These are phyloP conservation scores for Penicillium decumbens DNA, from an alignment of 2,329 filamentous ascomycete genomes.

Conservation along the genomic window DNA sequence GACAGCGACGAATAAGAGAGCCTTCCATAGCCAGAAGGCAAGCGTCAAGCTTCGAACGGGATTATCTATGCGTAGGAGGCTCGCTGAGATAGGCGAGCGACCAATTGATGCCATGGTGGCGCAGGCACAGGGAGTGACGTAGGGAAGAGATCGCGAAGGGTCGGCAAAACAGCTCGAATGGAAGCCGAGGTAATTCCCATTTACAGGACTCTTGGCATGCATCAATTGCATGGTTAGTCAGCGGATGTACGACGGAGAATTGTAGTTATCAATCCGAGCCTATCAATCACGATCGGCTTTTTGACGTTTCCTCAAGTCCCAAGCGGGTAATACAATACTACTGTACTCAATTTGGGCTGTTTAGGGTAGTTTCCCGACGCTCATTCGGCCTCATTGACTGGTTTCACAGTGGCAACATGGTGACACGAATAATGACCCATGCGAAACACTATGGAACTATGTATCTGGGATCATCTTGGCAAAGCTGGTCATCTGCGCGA, in stretches of 20 bases:
- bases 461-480: background rate
- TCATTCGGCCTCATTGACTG: background rate
- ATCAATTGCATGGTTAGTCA: conserved; percentile 13
- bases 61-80: conserved; percentile 25
- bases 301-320: background rate
- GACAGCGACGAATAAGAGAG: conserved; percentile 48
- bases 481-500: conserved; percentile 1
- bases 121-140: background rate
- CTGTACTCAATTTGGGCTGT: background rate
- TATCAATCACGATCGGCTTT: background rate
- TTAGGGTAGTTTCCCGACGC: background rate
- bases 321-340: background rate
- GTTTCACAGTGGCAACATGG: background rate
- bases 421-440: background rate
- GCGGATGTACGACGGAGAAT: background rate
- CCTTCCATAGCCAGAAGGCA: conserved; percentile 55
- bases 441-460: background rate
- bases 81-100: conserved; percentile 9
- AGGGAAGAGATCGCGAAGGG: background rate
- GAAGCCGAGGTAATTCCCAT: conserved; percentile 1
- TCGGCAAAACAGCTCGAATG: background rate
- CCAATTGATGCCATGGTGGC: conserved; percentile 14
- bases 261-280: background rate
- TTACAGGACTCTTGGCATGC: background rate
- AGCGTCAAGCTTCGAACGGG: conserved; percentile 34